These are phyloP conservation scores for Zygoascus meyerae DNA, from an alignment of 1,139 yeast species.

Conservation along the genomic window DNA sequence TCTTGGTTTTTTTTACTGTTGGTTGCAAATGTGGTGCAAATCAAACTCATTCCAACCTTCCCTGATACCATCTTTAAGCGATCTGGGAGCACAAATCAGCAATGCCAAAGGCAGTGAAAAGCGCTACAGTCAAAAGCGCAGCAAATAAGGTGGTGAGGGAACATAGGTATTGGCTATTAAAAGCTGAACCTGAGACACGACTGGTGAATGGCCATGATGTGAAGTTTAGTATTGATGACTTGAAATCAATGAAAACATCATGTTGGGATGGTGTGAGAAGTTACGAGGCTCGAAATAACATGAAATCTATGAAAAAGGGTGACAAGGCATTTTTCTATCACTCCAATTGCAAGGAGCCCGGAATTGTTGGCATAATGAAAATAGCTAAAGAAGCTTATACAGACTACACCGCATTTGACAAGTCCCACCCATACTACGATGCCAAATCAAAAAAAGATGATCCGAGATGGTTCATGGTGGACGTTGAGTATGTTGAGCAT, in stretches of 20 bases:
- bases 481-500: constrained; percentile 40
- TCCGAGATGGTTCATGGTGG: constrained; percentile 53
- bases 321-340: constrained; percentile 48
- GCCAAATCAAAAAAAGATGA: constrained; percentile 37
- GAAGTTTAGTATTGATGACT: constrained; percentile 41
- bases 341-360: constrained; percentile 48
- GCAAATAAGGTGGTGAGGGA: neutral
- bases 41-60: no score
- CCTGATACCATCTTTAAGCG: no score
- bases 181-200: constrained; percentile 48
- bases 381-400: constrained; percentile 42
- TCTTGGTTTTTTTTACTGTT: no score
- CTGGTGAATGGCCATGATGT: constrained; percentile 46
- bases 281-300: constrained; percentile 47
- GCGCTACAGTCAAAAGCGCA: neutral
- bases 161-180: constrained; percentile 43
- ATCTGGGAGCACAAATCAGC: neutral
- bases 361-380: constrained; percentile 44
- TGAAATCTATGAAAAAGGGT: constrained; percentile 41
- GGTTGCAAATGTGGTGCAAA: no score
- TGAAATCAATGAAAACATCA: constrained; percentile 36
- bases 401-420: constrained; percentile 38
- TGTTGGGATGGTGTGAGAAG: constrained; percentile 57
- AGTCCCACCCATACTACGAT: constrained; percentile 42
- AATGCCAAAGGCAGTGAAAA: constrained; percentile 5